Conservation (phyloP, 1,284 basidiomycete species). For the Ganoderma boninense region DNA sequence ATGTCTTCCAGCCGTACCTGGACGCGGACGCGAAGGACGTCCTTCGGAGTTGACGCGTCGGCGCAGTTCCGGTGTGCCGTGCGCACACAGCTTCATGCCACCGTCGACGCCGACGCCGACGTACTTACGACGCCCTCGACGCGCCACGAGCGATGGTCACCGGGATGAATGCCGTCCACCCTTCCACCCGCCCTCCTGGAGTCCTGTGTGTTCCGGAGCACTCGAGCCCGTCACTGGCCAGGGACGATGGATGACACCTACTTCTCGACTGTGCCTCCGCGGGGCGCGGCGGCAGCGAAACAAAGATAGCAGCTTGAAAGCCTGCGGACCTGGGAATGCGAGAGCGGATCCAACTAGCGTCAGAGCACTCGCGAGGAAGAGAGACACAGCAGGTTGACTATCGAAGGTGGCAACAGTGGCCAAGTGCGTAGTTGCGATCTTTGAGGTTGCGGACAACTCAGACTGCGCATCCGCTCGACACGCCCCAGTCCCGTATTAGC, state of each 20-base stretch:
- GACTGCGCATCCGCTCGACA: not conserved
- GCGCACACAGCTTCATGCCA: not conserved
- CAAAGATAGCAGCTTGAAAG: not conserved
- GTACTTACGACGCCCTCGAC: not conserved
- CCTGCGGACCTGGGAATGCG: not conserved
- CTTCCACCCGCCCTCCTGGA: not conserved
- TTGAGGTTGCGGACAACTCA: not conserved
- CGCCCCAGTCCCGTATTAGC: too few species aligned
- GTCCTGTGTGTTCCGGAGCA: not conserved
- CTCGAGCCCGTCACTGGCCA: slow-evolving; percentile 1
- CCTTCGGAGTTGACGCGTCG: not conserved
- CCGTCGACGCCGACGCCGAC: not conserved
- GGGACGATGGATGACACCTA: not conserved
- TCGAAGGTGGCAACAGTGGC: not conserved
- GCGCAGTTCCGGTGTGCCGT: not conserved
- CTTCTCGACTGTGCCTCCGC: slow-evolving; percentile 5
- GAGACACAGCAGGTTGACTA: not conserved
- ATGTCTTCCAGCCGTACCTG: not conserved
- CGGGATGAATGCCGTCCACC: not conserved
- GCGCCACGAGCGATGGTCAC: not conserved
- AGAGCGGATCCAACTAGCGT: not conserved
- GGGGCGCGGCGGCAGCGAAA: not conserved
- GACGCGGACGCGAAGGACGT: not conserved
- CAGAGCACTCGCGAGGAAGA: not conserved
- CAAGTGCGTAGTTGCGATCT: not conserved